These are phyloP conservation scores for Peronosclerospora sorghi DNA, from an alignment of 352 stramenopile species.

Conservation along the genomic window DNA sequence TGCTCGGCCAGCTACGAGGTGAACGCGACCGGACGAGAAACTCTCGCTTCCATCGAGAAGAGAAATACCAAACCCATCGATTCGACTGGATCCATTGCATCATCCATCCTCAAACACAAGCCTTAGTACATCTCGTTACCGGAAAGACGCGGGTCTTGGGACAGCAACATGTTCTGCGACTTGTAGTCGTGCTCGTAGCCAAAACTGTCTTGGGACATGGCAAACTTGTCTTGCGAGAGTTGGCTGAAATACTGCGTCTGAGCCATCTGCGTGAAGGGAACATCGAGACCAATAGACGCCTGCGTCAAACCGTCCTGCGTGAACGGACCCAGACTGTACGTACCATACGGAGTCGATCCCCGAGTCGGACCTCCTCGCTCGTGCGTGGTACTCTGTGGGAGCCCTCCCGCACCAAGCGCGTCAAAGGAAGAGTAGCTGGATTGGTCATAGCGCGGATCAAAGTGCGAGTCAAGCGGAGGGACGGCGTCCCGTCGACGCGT, in stretches of 20 bases:
- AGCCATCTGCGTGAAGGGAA: conserved; percentile 65
- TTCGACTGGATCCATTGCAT: no score
- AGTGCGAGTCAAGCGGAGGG: conserved; percentile 73
- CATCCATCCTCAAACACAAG: no score
- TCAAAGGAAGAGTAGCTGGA: conserved; percentile 10
- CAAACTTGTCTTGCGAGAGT: conserved; percentile 59
- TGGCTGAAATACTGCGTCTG: conserved; percentile 83
- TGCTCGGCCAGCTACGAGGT: no score
- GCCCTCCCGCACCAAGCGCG: conserved; percentile 13
- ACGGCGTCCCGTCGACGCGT: conserved; percentile 39
- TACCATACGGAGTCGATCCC: conserved; percentile 22
- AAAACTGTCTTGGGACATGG: no score
- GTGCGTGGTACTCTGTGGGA: conserved; percentile 28
- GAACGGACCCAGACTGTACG: conserved; percentile 39
- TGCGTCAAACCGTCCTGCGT: conserved; percentile 72
- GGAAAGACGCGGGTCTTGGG: conserved; percentile 44
- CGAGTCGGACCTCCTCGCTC: conserved; percentile 16
- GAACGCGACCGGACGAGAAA: no score
- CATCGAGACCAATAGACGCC: no score
- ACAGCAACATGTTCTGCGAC: conserved; percentile 78
- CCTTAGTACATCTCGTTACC: conserved; percentile 65
- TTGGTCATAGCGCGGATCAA: conserved; percentile 77
- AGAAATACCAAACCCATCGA: no score
- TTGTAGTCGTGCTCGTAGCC: no score
- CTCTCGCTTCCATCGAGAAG: no score